Evolutionary conservation across 1,284 basidiomycete species (phyloP), one percentile per base, ranked within the genome.

Genomic region (Cerioporus squamosus): DNA sequence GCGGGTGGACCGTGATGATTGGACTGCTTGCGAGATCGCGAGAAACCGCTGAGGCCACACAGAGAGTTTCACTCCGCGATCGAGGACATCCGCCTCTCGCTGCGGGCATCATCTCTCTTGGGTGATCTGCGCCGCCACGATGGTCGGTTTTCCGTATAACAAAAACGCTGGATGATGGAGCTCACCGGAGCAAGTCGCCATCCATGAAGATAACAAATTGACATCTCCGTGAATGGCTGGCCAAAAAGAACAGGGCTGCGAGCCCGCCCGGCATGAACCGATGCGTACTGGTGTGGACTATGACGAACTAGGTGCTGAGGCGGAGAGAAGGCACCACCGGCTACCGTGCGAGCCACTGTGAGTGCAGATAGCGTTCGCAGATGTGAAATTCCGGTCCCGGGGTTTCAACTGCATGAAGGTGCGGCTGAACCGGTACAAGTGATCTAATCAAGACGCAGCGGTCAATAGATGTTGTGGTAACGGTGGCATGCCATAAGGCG

Each of bases 271-370:
- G 29, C n/a, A 22, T 29, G 8, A 18, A 47, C 17, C 18, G 29
- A 31, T 47, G 26, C 5, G 9, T 5, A 5, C 8, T 31, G 23
- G 5, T 23, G 24, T 14, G 10, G 31, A 17, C 14, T 5, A 38
- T 18, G n/a, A 36, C 14, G 31, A 22, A 22, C 20, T 48, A 20
- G 38, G 18, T 23, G 31, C 38, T 23, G 46, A 4, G 36, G 20
- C 20, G 46, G 20, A 20, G 23, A 12, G 20, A 24, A 45, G 59
- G 55, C 51, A 46, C 50, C 8, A 31, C 51, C 59, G 59, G 59
- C 51, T 57, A 57, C 47, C 51, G 59, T 57, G 59, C 44, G 59
- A 61, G 44, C 33, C n/a, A 10, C 18, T 20, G 33, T 20, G 17
- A 17, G 10, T 10, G 10, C 10, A 12, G 44, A 31, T 15, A 24